Evolutionary conservation across 2,329 filamentous ascomycete genomes (phyloP).

Genomic region (Sordariomycetes sp.): DNA sequence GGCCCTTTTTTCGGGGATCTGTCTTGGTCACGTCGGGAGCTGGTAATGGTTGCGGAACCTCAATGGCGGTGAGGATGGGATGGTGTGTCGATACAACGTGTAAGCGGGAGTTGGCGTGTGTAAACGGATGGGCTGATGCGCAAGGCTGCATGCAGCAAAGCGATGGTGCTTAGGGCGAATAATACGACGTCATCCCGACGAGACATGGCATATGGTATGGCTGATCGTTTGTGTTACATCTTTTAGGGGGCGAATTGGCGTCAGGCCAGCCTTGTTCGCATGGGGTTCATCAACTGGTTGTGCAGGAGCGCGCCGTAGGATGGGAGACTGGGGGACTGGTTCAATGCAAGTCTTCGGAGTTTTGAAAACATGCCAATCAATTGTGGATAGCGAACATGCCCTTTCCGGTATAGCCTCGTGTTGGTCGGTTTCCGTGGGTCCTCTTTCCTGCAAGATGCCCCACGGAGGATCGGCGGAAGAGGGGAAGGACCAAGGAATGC

Average conservation of each 20-base stretch:
- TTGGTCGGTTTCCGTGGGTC: background rate
- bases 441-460: no score
- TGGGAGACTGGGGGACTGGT: background rate
- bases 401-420: background rate
- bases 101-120: background rate
- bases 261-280: no score
- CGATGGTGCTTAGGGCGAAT: no score
- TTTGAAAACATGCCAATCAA: background rate
- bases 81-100: background rate
- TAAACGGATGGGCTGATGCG: background rate
- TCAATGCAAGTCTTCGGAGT: background rate
- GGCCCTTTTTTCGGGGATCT: constrained; percentile 46
- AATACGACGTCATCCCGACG: no score
- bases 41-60: background rate
- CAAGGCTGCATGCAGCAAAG: no score
- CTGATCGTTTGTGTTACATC: no score
- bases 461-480: no score
- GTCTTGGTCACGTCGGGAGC: constrained; percentile 35
- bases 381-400: background rate
- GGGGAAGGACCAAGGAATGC: background rate
- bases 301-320: background rate
- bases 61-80: background rate
- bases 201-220: no score
- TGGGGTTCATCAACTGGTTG: no score
- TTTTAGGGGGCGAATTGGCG: no score